phyloP scores from a whole-genome alignment of 2,329 filamentous ascomycete species.

The Capronia epimyces region DNA sequence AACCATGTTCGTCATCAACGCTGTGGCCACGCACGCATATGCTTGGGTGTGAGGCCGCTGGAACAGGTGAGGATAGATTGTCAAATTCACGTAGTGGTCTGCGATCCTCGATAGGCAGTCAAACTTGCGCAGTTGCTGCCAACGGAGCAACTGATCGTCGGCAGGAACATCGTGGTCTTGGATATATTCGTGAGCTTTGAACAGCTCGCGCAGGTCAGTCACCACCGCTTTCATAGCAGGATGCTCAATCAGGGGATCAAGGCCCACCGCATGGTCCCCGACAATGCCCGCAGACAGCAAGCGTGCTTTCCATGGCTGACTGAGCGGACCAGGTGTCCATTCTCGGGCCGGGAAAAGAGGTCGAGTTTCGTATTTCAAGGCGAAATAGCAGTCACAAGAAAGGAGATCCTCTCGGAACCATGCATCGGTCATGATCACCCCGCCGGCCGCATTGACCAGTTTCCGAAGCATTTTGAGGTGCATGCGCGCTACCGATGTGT shows the following conservation, averaged over 20 bases:
- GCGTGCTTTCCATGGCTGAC: slow-evolving; percentile 27
- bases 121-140: slow-evolving; percentile 25
- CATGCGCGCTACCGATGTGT: slow-evolving; percentile 26
- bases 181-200: slow-evolving; percentile 22
- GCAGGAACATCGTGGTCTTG: slow-evolving; percentile 18
- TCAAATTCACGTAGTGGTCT: slow-evolving; percentile 23
- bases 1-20: slow-evolving; percentile 23
- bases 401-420: slow-evolving; percentile 28
- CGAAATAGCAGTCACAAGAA: slow-evolving; percentile 27
- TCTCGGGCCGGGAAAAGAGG: slow-evolving; percentile 24
- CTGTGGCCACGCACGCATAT: slow-evolving; percentile 18
- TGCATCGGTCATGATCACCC: slow-evolving; percentile 25
- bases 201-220: slow-evolving; percentile 26
- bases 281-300: slow-evolving; percentile 22
- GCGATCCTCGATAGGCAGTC: slow-evolving; percentile 27
- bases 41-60: slow-evolving; percentile 20
- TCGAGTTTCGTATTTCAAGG: slow-evolving; percentile 26
- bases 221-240: slow-evolving; percentile 19
- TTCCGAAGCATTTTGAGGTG: slow-evolving; percentile 28
- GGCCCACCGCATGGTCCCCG: slow-evolving; percentile 23
- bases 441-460: slow-evolving; percentile 24
- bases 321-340: slow-evolving; percentile 26
- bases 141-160: slow-evolving; percentile 26
- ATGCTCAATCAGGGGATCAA: slow-evolving; percentile 26
- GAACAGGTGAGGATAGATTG: slow-evolving; percentile 27